Percentiles rank a stretch among this genome's conserved stretches.
Conservation (phyloP, 371 early-diverging fungal species). For the Vairimorpha apis region DNA sequence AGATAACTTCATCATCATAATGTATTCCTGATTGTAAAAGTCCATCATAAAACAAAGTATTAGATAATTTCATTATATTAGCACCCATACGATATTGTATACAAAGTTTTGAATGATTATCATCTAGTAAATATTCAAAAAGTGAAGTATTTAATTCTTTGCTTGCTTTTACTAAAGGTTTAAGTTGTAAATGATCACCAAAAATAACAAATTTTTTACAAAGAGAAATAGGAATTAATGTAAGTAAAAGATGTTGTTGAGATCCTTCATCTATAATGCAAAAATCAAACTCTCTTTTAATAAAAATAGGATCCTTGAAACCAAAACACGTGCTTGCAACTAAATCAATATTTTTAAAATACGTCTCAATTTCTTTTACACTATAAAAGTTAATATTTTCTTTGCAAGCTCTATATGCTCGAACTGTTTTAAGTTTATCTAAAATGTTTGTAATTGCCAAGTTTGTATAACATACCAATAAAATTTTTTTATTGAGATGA, state of each 20-base stretch:
- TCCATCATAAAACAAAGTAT: conserved; percentile 72
- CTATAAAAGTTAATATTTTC: conserved; percentile 65
- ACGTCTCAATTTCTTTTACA: conserved; percentile 35
- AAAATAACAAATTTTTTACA: conserved; percentile 80
- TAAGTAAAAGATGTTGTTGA: conserved; percentile 83
- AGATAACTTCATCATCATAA: conserved; percentile 42
- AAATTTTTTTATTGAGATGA: conserved; percentile 68
- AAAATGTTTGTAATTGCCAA: conserved; percentile 85
- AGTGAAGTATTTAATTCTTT: conserved; percentile 29
- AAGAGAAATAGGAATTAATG: conserved; percentile 78
- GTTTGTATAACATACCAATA: conserved; percentile 87
- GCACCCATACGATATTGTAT: conserved; percentile 89
- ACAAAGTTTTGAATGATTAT: conserved; percentile 69
- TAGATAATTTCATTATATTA: conserved; percentile 80
- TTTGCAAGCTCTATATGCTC: conserved; percentile 32
- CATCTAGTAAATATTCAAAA: conserved; percentile 57
- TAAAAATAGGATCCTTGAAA: conserved; percentile 64
- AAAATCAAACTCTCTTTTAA: conserved; percentile 76
- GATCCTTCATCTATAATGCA: conserved; percentile 96
- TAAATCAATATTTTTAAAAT: conserved; percentile 47
- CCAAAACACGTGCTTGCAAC: conserved; percentile 54
- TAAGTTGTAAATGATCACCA: conserved; percentile 92
- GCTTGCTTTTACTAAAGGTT: conserved; percentile 71
- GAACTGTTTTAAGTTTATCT: conserved; percentile 67
- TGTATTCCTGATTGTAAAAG: conserved; percentile 67